phyloP scores from a whole-genome alignment of 176 grass and related monocot genomes.

The Carex littledalei region DNA sequence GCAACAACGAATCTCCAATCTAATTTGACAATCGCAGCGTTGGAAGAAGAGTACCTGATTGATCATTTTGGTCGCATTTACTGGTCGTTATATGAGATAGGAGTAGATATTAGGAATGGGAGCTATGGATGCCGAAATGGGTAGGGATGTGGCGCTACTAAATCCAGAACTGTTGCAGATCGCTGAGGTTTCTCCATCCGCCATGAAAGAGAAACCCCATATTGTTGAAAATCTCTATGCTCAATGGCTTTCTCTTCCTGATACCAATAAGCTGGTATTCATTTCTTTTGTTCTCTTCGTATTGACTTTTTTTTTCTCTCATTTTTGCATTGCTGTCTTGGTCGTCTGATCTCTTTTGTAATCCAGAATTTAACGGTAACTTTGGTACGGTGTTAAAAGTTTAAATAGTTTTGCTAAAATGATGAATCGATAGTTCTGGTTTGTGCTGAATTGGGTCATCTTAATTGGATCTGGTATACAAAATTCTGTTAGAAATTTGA shows the following conservation, averaged over 20 bases:
- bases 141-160: constrained; percentile 23
- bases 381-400: neutral
- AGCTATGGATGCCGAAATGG: constrained; percentile 31
- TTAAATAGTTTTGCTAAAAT: neutral
- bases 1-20: neutral
- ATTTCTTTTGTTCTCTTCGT: constrained; percentile 21
- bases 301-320: neutral
- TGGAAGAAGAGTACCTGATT: neutral
- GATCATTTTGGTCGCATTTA: neutral
- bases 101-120: neutral
- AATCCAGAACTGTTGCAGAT: constrained; percentile 47
- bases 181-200: constrained; percentile 28
- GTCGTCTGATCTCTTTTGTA: neutral
- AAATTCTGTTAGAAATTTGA: neutral
- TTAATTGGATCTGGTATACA: neutral
- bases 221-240: constrained; percentile 64
- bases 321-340: neutral
- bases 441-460: neutral
- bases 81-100: neutral
- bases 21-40: neutral
- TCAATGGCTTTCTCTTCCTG: constrained; percentile 81
- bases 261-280: constrained; percentile 53
- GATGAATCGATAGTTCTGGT: neutral
- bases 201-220: constrained; percentile 41
- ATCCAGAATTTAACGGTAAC: neutral